phyloP scores from a whole-genome alignment of 208 protist species.

The Trichomonas vaginalis region DNA sequence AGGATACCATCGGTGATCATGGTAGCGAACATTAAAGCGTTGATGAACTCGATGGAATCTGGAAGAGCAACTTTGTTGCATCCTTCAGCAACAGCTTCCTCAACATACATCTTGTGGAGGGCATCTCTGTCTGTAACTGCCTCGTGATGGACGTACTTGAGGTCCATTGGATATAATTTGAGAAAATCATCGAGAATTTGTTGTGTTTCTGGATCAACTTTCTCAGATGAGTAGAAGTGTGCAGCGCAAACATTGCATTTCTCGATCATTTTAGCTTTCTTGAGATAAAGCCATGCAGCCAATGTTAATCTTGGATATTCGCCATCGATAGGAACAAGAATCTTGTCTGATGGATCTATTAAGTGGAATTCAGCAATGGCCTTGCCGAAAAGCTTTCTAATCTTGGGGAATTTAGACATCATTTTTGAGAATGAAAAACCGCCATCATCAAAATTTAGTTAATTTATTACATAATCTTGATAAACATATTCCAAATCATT shows the following conservation, averaged over 20 bases:
- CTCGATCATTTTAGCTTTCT: neutral
- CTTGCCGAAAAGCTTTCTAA: neutral
- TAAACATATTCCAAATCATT: neutral
- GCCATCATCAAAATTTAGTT: too few species aligned
- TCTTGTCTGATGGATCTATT: neutral
- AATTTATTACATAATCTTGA: neutral
- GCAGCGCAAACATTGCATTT: neutral
- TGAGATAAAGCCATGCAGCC: neutral
- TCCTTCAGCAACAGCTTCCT: neutral
- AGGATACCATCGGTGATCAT: neutral
- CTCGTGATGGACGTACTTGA: neutral
- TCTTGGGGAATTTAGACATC: neutral
- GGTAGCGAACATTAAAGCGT: neutral
- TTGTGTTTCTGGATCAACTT: neutral
- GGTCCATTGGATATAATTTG: neutral
- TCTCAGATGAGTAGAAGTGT: neutral
- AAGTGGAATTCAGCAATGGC: neutral
- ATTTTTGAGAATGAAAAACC: neutral
- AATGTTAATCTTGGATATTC: neutral
- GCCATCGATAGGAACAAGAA: neutral
- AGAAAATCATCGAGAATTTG: neutral
- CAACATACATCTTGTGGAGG: neutral
- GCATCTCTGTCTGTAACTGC: too few species aligned
- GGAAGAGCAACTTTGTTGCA: conserved; percentile 11
- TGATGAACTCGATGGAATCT: neutral